Evolutionary conservation across 1,284 basidiomycete genomes (phyloP), one percentile per base, ranked within the genome.

Genomic region (Malassezia yamatoensis): DNA sequence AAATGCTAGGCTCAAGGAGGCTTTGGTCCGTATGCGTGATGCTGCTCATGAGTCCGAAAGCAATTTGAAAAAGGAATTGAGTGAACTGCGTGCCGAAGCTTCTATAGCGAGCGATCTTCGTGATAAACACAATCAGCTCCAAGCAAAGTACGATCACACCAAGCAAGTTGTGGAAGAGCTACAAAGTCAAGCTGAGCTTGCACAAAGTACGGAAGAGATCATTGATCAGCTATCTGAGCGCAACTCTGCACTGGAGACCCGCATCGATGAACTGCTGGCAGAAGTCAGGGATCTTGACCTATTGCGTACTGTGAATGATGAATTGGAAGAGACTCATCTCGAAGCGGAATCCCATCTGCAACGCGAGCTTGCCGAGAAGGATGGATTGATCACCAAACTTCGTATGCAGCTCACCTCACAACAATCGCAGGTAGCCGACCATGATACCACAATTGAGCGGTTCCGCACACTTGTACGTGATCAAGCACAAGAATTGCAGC

Each of bases 221-320:
- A 82, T 98, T 6, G 90, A 96, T 42, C 85, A 90, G 68, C 80
- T 99, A 36, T 96, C 93, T 0, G 94, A 96, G 70, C 83, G 90
- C 21, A 98, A 96, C 73, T 80, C 96, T 20, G 83, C 58, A 53
- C 51, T 67, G 34, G 34, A 70, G 87, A 88, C 93, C 87, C 83
- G 88, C 20, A 52, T 96, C 63, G 93, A 96, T 70, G 89, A 94
- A 76, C 90, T 96, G 85, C 82, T 86, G 5, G 85, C 88, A 52
- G 88, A 87, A 0, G 90, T 96, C 49, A 93, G 96, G 71, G 93
- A 98, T 70, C 82, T 96, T 13, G 93, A 98, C 71, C 84, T 91
- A 12, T 82, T 98, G 49, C 89, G 91, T 75, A 91, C 96, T 67
- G 84, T 99, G 52, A 90, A 85, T 61, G 93, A 98, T 64, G 94